Evolutionary conservation across 1,284 basidiomycete genomes (phyloP).

Genomic region (Xerocomus minutiporus): DNA sequence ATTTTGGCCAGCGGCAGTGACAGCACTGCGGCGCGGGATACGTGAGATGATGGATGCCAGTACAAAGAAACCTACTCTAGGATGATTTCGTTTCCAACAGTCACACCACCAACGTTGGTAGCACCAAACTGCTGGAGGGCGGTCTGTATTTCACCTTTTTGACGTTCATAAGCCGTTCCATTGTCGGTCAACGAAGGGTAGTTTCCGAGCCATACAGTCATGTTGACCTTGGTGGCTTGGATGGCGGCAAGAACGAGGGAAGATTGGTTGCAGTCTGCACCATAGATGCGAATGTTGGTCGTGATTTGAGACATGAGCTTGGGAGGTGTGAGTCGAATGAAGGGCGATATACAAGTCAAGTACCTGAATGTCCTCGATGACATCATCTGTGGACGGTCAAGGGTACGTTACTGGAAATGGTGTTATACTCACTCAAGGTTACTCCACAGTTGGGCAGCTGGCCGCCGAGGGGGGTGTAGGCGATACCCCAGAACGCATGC

Average conservation of each 20-base stretch:
- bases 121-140: conserved; percentile 79
- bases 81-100: conserved; percentile 81
- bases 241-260: conserved; percentile 73
- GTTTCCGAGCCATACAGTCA: conserved; percentile 84
- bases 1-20: conserved; percentile 40
- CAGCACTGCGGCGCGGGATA: conserved; percentile 41
- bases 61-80: conserved; percentile 53
- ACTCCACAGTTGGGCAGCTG: conserved; percentile 50
- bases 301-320: conserved; percentile 59
- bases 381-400: conserved; percentile 28
- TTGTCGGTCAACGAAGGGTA: conserved; percentile 64
- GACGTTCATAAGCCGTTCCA: conserved; percentile 64
- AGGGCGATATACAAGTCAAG: not conserved
- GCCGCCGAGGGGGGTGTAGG: conserved; percentile 64
- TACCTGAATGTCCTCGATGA: conserved; percentile 53
- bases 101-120: conserved; percentile 74
- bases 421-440: conserved; percentile 37
- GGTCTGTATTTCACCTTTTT: conserved; percentile 61
- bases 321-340: conserved; percentile 11
- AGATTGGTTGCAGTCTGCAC: conserved; percentile 56
- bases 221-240: conserved; percentile 81
- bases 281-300: conserved; percentile 52
- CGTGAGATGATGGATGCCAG: not conserved
- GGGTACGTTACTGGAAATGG: not conserved
- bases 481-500: conserved; percentile 67